Percentiles rank a stretch among this genome's conserved stretches.
Conservation (phyloP, 176 grass and related monocot genomes). For the Elaeis guineensis region DNA sequence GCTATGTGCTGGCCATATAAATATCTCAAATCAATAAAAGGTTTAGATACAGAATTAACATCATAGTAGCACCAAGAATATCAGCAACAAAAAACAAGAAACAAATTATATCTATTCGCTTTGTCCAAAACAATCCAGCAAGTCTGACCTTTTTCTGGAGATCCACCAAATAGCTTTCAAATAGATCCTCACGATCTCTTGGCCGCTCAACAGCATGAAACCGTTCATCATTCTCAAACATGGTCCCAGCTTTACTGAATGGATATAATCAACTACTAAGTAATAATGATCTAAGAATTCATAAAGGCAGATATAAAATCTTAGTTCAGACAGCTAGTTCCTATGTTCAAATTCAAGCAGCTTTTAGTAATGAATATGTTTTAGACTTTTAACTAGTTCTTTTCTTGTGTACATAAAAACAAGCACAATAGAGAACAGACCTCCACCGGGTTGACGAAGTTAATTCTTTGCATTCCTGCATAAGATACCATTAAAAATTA, state of each 20-base stretch:
- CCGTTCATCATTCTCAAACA: constrained; percentile 75
- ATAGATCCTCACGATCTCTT: constrained; percentile 92
- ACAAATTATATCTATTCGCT: too few species aligned
- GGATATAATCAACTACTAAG: constrained; percentile 3
- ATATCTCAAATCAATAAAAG: too few species aligned
- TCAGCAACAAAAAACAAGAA: too few species aligned
- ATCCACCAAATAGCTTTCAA: constrained; percentile 83
- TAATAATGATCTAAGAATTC: neutral
- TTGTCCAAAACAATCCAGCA: neutral
- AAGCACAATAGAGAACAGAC: constrained; percentile 29
- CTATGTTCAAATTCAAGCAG: too few species aligned
- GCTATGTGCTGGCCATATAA: too few species aligned
- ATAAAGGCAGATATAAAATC: neutral
- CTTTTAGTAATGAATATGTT: too few species aligned
- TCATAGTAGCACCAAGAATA: too few species aligned
- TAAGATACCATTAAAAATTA: constrained; percentile 18
- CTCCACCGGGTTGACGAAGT: constrained; percentile 74
- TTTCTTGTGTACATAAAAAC: too few species aligned
- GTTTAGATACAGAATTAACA: too few species aligned
- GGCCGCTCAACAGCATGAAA: constrained; percentile 64
- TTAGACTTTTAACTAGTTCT: too few species aligned
- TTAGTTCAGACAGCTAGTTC: too few species aligned
- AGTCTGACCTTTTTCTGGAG: constrained; percentile 83
- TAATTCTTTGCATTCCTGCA: constrained; percentile 88
- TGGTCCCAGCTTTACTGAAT: constrained; percentile 78